Evolutionary conservation across 2,329 filamentous ascomycete species (phyloP), one percentile per base, ranked within the genome.

Genomic region (Gremmenia infestans): DNA sequence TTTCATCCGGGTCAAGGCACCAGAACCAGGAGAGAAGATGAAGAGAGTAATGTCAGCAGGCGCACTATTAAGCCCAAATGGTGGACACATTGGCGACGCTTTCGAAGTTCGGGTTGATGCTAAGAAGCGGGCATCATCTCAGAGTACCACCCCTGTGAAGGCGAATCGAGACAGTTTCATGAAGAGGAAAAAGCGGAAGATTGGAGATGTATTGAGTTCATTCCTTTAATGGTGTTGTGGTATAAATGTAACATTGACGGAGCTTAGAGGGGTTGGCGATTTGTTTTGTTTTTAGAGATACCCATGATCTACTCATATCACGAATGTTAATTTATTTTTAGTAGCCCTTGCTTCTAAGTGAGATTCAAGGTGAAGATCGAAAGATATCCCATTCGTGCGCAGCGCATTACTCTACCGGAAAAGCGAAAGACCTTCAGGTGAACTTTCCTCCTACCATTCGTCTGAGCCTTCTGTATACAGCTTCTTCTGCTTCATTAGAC

Each of bases 161-260:
- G 15, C 42, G 11, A 19, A 45, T 22, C 46, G 48, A 23, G 52
- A 46, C 4, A 52, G 23, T 17, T 43, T 57, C 14, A 56, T 58
- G 28, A 52, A 55, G 39, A 61, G 55, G 4, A 66, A 66, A 50
- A 65, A 60, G 53, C 52, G 53, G 42, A 65, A 63, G 12, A 48
- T 67, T 6, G 57, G 48, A 15, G 60, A 63, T 40, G 48, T 67
- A 14, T 47, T 66, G 14, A 54, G 43, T 12, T 64, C 65, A 5
- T 64, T 67, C 39, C 46, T 54, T 32, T 61, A 37, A 58, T 32
- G 40, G 11, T 48, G 17, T 56, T 48, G 9, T 12, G 14, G 51
- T 25, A 25, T 8, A 17, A 17, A 40, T 9, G 8, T 40, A 7
- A 40, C 5, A 17, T 40, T 32, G 8, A 32, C 9, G 28, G 28